Conservation (phyloP, 2,329 filamentous ascomycete genomes). For the Lecanicillium sp. region DNA sequence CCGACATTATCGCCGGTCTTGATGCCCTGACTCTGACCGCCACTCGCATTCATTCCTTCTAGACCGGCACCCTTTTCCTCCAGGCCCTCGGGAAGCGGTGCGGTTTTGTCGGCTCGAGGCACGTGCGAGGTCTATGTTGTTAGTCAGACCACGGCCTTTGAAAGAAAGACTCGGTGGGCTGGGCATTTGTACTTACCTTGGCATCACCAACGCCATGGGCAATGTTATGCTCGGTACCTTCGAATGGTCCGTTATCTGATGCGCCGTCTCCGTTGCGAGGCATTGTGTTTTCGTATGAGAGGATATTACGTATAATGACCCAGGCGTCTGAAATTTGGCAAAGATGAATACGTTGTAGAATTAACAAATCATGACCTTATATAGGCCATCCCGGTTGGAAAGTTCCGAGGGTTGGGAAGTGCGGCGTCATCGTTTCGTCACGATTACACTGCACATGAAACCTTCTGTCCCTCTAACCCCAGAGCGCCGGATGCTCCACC, state of each 20-base stretch:
- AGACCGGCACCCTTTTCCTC: constrained; percentile 35
- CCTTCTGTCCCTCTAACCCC: too few species aligned
- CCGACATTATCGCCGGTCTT: constrained; percentile 30
- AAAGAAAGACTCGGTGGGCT: neutral
- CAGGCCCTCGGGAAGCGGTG: constrained; percentile 34
- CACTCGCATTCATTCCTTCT: constrained; percentile 31
- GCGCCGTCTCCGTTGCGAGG: constrained; percentile 42
- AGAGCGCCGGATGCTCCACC: too few species aligned
- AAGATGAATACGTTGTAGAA: neutral
- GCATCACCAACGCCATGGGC: constrained; percentile 34
- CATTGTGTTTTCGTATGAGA: constrained; percentile 25
- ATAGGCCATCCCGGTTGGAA: too few species aligned
- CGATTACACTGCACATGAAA: too few species aligned
- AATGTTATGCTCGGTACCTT: constrained; percentile 32
- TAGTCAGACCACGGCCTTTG: too few species aligned
- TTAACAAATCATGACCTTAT: too few species aligned
- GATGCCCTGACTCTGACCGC: constrained; percentile 35
- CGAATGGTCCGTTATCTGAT: constrained; percentile 36
- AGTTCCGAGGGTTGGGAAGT: too few species aligned
- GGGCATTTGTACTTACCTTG: constrained; percentile 22
- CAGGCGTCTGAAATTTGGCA: too few species aligned
- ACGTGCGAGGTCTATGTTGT: constrained; percentile 32
- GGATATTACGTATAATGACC: neutral
- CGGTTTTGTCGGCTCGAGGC: constrained; percentile 40
- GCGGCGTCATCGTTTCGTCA: too few species aligned